Conservation (phyloP, 805 yeast genomes). For the Kuraishia hungarica region DNA sequence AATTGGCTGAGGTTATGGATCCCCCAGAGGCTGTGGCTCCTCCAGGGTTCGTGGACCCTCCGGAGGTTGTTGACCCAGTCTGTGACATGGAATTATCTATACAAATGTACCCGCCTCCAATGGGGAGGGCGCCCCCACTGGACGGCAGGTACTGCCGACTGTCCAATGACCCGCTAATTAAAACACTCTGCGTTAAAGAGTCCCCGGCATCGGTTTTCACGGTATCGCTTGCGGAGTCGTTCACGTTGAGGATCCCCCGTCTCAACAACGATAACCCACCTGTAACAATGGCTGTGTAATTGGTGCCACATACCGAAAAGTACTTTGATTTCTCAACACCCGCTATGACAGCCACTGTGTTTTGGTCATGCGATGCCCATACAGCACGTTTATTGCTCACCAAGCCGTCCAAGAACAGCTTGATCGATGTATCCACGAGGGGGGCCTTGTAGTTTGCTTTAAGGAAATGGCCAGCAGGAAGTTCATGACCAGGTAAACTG, state of each 20-base stretch:
- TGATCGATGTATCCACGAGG: conserved; percentile 33
- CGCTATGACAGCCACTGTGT: conserved; percentile 36
- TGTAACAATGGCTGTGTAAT: conserved; percentile 18
- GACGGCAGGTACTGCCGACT: conserved; percentile 28
- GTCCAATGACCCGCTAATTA: conserved; percentile 33
- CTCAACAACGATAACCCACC: conserved; percentile 53
- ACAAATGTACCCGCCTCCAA: conserved; percentile 32
- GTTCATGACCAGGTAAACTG: conserved; percentile 27
- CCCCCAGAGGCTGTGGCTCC: too few relatives aligned
- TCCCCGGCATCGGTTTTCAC: conserved; percentile 55
- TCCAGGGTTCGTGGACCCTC: too few relatives aligned
- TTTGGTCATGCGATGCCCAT: conserved; percentile 46
- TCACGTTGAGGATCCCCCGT: conserved; percentile 44
- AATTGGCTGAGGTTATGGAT: conserved; percentile 21
- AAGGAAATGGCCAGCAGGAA: conserved; percentile 47
- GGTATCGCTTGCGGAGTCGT: conserved; percentile 45
- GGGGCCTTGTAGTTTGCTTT: conserved; percentile 40
- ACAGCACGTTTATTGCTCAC: conserved; percentile 41
- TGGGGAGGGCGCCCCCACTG: conserved; percentile 31
- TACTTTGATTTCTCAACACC: conserved; percentile 37
- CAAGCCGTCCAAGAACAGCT: conserved; percentile 37
- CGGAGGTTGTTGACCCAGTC: conserved; percentile 15
- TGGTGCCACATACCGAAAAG: conserved; percentile 12
- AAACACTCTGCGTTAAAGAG: conserved; percentile 46
- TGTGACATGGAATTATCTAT: conserved; percentile 39